Base-by-base conservation (phyloP, 192 early-diverging fungal genomes). In the Backusella macrospora region DNA sequence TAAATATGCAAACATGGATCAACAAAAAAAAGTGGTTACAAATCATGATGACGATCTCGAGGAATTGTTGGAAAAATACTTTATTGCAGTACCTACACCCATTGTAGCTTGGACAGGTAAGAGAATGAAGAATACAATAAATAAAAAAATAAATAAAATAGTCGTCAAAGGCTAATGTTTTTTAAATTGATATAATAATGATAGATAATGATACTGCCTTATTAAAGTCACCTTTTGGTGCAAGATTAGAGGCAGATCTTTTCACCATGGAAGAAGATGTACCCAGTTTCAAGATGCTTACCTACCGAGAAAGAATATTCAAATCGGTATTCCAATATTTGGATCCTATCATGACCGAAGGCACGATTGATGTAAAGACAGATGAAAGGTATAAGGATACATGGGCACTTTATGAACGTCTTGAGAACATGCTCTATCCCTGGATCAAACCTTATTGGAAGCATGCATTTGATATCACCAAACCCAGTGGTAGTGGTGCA, bases 271-370 rank as follows among this genome's bases (percentile, higher is more conserved):
- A 7, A 67, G 80, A 76, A 52, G 72, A 69, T 0, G 59, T 72
- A 7, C 70, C 80, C 15, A 79, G 82, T 68, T 83, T 86, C 71
- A 70, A 78, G 7, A 68, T 78, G 23, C 52, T 86, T 0, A 73
- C 82, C 12, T 70, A 74, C 13, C 75, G 79, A 8, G 76, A 82
- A 49, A 39, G 80, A 44, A 5, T 86, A 9, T 83, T 81, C 66
- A 86, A 86, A 47, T 49, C 78, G 0, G 49, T 86, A 8, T 83
- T 81, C 70, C 78, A 86, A 65, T 78, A 80, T 43, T 75, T 86
- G 39, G 67, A 80, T 59, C 80, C 84, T 9, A 73, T 86, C 49
- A 71, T 82, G 29, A 72, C 79, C 16, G 76, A 71, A 14, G 52
- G 37, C 12, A 0, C 42, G 15, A 29, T 70, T 10, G 21, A 74